Percentiles rank a stretch among this genome's conserved stretches.
Conservation (phyloP, 306 rosid genomes). For the Hippophae gyantsensis region DNA sequence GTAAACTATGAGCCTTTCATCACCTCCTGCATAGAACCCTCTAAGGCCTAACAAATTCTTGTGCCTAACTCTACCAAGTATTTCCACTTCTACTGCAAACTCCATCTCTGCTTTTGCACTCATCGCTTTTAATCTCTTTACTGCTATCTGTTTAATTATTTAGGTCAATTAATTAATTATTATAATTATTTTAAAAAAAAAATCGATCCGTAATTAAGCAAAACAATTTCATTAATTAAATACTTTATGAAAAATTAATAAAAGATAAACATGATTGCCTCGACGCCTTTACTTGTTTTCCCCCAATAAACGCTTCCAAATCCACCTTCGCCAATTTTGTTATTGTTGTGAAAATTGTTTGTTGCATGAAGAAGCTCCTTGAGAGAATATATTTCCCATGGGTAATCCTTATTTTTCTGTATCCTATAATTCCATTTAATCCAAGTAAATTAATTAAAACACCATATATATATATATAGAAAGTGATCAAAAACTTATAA, state of each 20-base stretch:
- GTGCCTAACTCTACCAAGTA: slow-evolving; percentile 84
- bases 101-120: slow-evolving; percentile 96
- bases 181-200: no score
- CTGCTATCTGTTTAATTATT: slow-evolving; percentile 54
- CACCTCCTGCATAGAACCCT: slow-evolving; percentile 83
- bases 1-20: slow-evolving; percentile 72
- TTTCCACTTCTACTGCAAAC: slow-evolving; percentile 92
- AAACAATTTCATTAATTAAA: no score
- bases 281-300: slow-evolving; percentile 65
- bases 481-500: neutral
- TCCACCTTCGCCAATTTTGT: slow-evolving; percentile 90
- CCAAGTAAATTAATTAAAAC: no score
- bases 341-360: slow-evolving; percentile 64
- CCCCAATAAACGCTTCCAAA: slow-evolving; percentile 90
- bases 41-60: slow-evolving; percentile 68
- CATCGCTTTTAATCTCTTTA: slow-evolving; percentile 70
- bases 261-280: slow-evolving; percentile 31
- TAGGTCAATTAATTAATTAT: neutral
- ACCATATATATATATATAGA: neutral
- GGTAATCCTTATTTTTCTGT: slow-evolving; percentile 45
- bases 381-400: slow-evolving; percentile 75
- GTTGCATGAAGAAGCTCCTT: slow-evolving; percentile 87
- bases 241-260: neutral
- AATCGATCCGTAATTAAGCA: neutral
- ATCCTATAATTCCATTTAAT: slow-evolving; percentile 10